phyloP scores from a whole-genome alignment of 495 filamentous ascomycete genomes.

The Podospora pseudopauciseta region DNA sequence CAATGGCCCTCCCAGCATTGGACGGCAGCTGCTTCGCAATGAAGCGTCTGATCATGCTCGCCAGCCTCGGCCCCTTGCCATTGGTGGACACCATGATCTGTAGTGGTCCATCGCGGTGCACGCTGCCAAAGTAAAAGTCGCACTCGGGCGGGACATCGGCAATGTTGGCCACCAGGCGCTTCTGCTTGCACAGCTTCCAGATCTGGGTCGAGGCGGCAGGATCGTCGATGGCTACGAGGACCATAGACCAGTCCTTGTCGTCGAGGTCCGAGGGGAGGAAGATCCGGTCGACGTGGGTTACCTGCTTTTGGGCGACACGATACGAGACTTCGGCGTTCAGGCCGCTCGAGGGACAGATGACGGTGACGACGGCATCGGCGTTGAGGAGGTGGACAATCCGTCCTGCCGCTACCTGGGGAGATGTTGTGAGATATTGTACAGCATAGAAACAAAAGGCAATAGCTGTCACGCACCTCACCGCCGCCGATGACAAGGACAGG shows the following conservation, averaged over 20 bases:
- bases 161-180: conserved; percentile 84
- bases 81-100: conserved; percentile 99
- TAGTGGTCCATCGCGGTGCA: conserved; percentile 89
- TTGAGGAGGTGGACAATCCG: conserved; percentile 90
- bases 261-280: conserved; percentile 83
- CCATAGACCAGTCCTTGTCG: conserved; percentile 53
- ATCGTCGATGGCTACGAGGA: conserved; percentile 89
- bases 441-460: conserved; percentile 9
- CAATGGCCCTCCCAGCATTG: conserved; percentile 77
- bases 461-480: conserved; percentile 65
- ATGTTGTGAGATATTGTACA: conserved; percentile 11
- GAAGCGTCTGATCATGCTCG: conserved; percentile 76
- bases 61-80: conserved; percentile 90
- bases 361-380: conserved; percentile 85
- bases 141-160: conserved; percentile 96
- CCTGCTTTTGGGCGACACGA: conserved; percentile 67
- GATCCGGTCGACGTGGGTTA: conserved; percentile 72
- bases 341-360: conserved; percentile 73
- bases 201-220: conserved; percentile 79
- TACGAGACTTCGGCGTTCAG: conserved; percentile 84
- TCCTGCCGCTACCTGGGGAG: conserved; percentile 79
- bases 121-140: conserved; percentile 96
- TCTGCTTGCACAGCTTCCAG: conserved; percentile 86
- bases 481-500: conserved; percentile 84
- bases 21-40: conserved; percentile 73